Conservation (phyloP, 768 basidiomycete genomes). For the Tubosaeta sp. region DNA sequence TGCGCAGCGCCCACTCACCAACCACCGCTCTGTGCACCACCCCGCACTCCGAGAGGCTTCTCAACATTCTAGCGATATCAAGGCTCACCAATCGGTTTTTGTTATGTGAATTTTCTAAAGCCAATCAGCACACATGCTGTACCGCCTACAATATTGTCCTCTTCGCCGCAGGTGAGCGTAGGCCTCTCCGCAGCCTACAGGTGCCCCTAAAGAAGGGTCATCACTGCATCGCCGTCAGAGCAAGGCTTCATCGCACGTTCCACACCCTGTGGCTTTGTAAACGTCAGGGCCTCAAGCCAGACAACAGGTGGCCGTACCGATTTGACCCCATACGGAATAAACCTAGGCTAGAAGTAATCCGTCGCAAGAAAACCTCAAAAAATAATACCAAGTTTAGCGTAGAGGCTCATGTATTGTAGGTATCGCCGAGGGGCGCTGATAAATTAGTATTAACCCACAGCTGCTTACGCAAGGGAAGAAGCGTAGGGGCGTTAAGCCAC, state of each 20-base stretch:
- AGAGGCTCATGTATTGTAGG: neutral
- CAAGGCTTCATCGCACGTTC: neutral
- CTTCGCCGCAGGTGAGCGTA: constrained; percentile 5
- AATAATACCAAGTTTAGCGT: constrained; percentile 9
- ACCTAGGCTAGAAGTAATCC: constrained; percentile 3
- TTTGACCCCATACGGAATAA: constrained; percentile 1
- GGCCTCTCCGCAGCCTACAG: neutral
- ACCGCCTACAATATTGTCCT: constrained; percentile 2
- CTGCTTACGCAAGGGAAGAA: constrained; percentile 8
- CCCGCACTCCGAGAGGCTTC: neutral
- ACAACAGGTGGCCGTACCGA: neutral
- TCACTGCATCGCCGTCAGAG: neutral
- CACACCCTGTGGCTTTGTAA: neutral
- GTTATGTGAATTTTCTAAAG: neutral
- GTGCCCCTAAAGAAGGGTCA: neutral
- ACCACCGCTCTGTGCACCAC: neutral
- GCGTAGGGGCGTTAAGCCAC: neutral
- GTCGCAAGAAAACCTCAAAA: neutral
- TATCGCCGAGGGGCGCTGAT: constrained; percentile 17
- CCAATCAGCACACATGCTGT: neutral
- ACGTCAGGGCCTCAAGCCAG: constrained; percentile 8
- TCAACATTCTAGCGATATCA: neutral
- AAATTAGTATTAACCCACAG: neutral
- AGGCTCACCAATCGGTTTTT: neutral
- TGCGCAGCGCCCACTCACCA: neutral